Conservation (phyloP, 768 basidiomycete genomes). For the Psilocybe subaeruginosa region DNA sequence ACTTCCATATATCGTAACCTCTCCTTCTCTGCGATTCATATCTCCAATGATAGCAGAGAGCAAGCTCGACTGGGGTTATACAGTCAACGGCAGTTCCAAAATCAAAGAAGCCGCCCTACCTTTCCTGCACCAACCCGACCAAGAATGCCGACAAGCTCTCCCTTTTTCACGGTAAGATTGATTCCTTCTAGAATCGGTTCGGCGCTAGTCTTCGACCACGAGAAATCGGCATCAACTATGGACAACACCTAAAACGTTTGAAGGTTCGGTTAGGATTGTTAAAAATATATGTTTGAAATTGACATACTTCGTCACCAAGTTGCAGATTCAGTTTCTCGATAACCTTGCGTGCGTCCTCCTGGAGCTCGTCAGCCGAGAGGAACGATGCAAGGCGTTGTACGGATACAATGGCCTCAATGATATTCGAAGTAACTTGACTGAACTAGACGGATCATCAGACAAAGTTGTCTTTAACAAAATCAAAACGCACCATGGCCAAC, state of each 20-base stretch:
- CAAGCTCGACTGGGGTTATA: conserved; percentile 59
- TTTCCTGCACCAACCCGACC: conserved; percentile 94
- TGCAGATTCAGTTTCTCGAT: conserved; percentile 43
- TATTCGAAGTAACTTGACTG: conserved; percentile 72
- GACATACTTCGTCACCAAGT: conserved; percentile 61
- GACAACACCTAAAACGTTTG: conserved; percentile 51
- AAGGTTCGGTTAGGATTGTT: background rate
- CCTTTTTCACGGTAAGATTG: conserved; percentile 74
- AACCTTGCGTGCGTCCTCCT: conserved; percentile 71
- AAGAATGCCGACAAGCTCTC: conserved; percentile 82
- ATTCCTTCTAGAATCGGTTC: conserved; percentile 79
- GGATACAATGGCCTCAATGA: conserved; percentile 88
- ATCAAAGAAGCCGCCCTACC: conserved; percentile 36
- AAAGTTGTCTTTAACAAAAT: background rate
- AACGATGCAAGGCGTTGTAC: conserved; percentile 78
- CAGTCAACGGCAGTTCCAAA: background rate
- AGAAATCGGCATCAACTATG: conserved; percentile 79
- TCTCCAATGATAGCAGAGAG: conserved; percentile 85
- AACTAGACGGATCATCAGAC: conserved; percentile 43
- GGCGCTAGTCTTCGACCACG: conserved; percentile 63
- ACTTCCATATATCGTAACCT: conserved; percentile 66
- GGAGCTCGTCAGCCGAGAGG: conserved; percentile 78
- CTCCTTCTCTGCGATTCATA: conserved; percentile 78
- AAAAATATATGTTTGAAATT: background rate
- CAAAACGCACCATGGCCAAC: conserved; percentile 67